These are phyloP conservation scores for Iberis pinnata DNA, from an alignment of 345 rosid species.

Conservation along the genomic window DNA sequence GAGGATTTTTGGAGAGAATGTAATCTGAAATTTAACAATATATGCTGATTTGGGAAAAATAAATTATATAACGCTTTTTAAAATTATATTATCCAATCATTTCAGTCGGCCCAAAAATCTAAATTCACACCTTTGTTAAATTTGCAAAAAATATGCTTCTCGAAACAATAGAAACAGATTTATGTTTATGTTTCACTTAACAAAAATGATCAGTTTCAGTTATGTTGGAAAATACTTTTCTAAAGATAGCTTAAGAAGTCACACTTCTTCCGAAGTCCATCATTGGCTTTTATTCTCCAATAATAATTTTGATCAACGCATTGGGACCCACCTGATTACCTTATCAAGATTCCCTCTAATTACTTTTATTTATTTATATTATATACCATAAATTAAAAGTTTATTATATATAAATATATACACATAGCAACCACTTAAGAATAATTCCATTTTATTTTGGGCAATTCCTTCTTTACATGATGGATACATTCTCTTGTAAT, in stretches of 20 bases:
- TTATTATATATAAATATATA: constrained; percentile 9
- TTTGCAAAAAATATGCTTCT: too few relatives aligned
- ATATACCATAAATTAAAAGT: constrained; percentile 5
- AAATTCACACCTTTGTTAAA: too few relatives aligned
- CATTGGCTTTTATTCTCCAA: constrained; percentile 14
- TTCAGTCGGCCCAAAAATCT: too few relatives aligned
- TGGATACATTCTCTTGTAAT: constrained; percentile 31
- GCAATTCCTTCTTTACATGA: constrained; percentile 13
- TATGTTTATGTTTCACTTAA: too few relatives aligned
- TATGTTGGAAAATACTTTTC: neutral
- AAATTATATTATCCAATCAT: too few relatives aligned
- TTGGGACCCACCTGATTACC: constrained; percentile 30
- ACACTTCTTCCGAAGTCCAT: constrained; percentile 24
- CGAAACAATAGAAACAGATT: too few relatives aligned
- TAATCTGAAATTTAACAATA: too few relatives aligned
- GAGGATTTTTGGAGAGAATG: too few relatives aligned
- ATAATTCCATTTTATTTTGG: neutral
- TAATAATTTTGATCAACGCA: constrained; percentile 21
- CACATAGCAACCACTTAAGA: constrained; percentile 24
- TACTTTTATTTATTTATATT: constrained; percentile 4
- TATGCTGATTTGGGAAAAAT: too few relatives aligned
- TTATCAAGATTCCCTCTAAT: constrained; percentile 31
- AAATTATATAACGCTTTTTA: too few relatives aligned
- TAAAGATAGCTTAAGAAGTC: constrained; percentile 6
- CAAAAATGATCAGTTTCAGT: too few relatives aligned